Percentiles rank a stretch among this genome's conserved stretches.
Evolutionary conservation across 1,284 basidiomycete genomes (phyloP).

Genomic region (Melanopsichium pennsylvanicum): DNA sequence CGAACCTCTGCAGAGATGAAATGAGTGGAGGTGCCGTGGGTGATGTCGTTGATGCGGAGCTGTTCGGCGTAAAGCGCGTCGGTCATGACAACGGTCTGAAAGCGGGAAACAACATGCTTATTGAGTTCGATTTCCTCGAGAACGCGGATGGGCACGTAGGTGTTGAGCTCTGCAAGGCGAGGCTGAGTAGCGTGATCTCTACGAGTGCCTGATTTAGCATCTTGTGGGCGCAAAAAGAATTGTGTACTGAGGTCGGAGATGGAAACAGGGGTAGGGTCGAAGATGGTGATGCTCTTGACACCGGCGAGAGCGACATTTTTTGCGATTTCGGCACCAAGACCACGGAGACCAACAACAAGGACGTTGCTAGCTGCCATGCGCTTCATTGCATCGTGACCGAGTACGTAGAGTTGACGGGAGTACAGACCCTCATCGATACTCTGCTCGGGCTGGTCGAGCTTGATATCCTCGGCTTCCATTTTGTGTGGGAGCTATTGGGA

Average conservation of each 20-base stretch:
- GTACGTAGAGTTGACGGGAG: slow-evolving; percentile 65
- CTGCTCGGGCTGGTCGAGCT: slow-evolving; percentile 48
- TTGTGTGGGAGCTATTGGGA: too few species aligned
- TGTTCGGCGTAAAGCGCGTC: slow-evolving; percentile 81
- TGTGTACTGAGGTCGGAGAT: slow-evolving; percentile 89
- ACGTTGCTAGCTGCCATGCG: slow-evolving; percentile 97
- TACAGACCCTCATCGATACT: slow-evolving; percentile 58
- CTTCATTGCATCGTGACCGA: slow-evolving; percentile 81
- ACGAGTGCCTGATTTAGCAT: slow-evolving; percentile 74
- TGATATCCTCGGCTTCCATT: slow-evolving; percentile 48
- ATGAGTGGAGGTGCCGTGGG: slow-evolving; percentile 73
- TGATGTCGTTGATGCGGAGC: slow-evolving; percentile 90
- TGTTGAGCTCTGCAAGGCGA: slow-evolving; percentile 92
- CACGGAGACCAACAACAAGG: slow-evolving; percentile 89
- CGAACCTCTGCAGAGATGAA: slow-evolving; percentile 92
- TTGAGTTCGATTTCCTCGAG: slow-evolving; percentile 61
- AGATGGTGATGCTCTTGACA: slow-evolving; percentile 96
- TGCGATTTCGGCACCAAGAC: slow-evolving; percentile 95
- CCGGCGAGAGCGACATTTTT: slow-evolving; percentile 96
- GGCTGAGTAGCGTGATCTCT: slow-evolving; percentile 85
- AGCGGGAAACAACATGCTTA: slow-evolving; percentile 50
- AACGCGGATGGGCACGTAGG: slow-evolving; percentile 91
- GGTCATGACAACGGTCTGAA: slow-evolving; percentile 82
- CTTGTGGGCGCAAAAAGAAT: slow-evolving; percentile 92
- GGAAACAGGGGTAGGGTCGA: slow-evolving; percentile 86